A percentile compares a stretch with the other conserved stretches of the same genome.
Conservation (phyloP, 805 yeast species). For the Yamadazyma takamatsuzukensis region DNA sequence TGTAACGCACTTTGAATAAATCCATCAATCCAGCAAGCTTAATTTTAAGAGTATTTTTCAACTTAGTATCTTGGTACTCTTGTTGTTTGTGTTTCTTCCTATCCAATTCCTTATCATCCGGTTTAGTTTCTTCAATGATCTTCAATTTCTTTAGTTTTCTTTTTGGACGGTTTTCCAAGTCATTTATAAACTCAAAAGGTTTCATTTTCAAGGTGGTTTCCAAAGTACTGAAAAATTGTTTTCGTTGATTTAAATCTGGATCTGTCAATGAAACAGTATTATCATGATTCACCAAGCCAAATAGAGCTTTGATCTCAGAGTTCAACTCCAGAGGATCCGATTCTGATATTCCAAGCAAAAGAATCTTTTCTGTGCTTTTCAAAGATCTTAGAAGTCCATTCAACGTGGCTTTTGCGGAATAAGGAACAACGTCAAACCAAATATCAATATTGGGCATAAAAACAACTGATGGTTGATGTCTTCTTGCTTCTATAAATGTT, state of each 20-base stretch:
- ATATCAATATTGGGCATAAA: constrained; percentile 79
- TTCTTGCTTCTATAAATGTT: constrained; percentile 77
- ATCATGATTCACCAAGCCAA: constrained; percentile 48
- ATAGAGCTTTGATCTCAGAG: constrained; percentile 47
- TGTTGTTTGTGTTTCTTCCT: constrained; percentile 47
- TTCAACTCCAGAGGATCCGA: constrained; percentile 36
- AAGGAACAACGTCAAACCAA: constrained; percentile 68
- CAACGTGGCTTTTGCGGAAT: constrained; percentile 68
- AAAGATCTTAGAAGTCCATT: constrained; percentile 65
- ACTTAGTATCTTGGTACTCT: constrained; percentile 67
- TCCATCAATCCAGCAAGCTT: constrained; percentile 89
- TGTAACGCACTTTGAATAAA: constrained; percentile 78
- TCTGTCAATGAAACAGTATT: constrained; percentile 43
- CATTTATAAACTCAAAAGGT: constrained; percentile 69
- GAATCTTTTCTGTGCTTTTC: constrained; percentile 65
- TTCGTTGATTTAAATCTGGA: constrained; percentile 48
- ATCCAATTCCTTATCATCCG: constrained; percentile 16
- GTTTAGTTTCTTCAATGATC: constrained; percentile 18
- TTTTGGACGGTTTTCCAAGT: constrained; percentile 53
- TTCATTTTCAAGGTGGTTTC: constrained; percentile 55
- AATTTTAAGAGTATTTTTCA: constrained; percentile 81
- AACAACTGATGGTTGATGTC: constrained; percentile 85
- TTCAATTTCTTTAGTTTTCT: constrained; percentile 41
- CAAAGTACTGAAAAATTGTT: constrained; percentile 52
- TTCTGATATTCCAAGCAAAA: constrained; percentile 73